Evolutionary conservation across 148 eudicot species (phyloP).

Genomic region (Spergularia bocconei): DNA sequence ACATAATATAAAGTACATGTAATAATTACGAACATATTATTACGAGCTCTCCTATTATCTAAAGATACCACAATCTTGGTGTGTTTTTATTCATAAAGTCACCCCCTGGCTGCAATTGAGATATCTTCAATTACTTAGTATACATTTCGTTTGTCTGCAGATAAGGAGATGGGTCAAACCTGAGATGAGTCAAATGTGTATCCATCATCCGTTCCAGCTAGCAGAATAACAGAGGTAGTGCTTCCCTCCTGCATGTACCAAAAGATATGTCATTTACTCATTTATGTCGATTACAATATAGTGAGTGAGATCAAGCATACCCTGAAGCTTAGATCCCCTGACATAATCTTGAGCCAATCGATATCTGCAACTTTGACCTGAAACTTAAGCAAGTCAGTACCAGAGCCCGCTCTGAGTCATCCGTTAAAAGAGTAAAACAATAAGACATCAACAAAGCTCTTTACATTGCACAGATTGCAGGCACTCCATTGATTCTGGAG

Average conservation of each 20-base stretch:
- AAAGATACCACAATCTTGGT: no score
- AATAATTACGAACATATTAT: no score
- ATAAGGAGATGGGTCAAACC: slow-evolving; percentile 36
- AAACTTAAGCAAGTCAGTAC: slow-evolving; percentile 14
- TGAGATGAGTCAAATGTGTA: slow-evolving; percentile 68
- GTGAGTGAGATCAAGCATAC: slow-evolving; percentile 29
- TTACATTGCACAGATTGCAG: not conserved
- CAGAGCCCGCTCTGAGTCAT: not conserved
- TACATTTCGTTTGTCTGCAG: not conserved
- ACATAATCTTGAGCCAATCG: slow-evolving; percentile 73
- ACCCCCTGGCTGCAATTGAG: no score
- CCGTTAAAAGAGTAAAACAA: not conserved
- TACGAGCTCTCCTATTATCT: no score
- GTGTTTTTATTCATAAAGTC: no score
- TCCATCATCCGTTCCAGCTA: slow-evolving; percentile 71
- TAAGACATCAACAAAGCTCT: not conserved
- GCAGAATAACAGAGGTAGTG: slow-evolving; percentile 44
- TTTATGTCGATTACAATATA: not conserved
- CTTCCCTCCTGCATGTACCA: slow-evolving; percentile 61
- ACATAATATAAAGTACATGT: no score
- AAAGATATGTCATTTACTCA: slow-evolving; percentile 14
- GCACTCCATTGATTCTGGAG: not conserved
- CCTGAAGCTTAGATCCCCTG: slow-evolving; percentile 64
- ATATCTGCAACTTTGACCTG: slow-evolving; percentile 82
- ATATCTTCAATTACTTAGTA: slow-evolving; percentile 9